phyloP scores from a whole-genome alignment of 2,329 filamentous ascomycete species.

The Phialocephala subalpina region DNA sequence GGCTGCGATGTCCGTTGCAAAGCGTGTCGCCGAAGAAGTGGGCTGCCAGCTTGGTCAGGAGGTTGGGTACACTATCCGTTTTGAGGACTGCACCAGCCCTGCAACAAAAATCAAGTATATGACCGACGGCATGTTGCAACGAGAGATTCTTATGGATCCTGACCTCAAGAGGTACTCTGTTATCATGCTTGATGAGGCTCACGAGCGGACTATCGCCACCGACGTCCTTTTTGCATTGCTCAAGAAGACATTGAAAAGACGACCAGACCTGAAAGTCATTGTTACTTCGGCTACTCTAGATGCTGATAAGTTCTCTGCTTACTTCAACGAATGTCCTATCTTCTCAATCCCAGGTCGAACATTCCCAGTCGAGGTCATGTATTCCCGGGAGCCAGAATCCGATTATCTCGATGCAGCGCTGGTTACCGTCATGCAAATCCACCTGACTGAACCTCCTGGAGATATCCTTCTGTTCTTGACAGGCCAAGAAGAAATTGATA shows the following conservation, averaged over 20 bases:
- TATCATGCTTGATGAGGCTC: constrained; percentile 98
- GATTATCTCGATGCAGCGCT: constrained; percentile 95
- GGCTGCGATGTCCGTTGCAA: constrained; percentile 96
- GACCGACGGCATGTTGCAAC: constrained; percentile 98
- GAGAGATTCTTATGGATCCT: constrained; percentile 92
- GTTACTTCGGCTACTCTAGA: constrained; percentile 97
- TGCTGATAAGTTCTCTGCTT: constrained; percentile 95
- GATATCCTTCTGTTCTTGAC: constrained; percentile 98
- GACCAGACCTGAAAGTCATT: constrained; percentile 91
- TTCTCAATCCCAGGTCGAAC: constrained; percentile 96
- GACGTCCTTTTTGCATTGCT: constrained; percentile 94
- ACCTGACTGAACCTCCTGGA: constrained; percentile 88
- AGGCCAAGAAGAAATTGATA: constrained; percentile 97
- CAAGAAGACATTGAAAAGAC: constrained; percentile 88
- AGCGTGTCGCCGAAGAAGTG: constrained; percentile 95
- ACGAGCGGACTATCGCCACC: constrained; percentile 95
- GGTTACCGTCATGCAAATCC: constrained; percentile 98
- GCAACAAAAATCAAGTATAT: constrained; percentile 98
- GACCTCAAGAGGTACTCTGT: constrained; percentile 90
- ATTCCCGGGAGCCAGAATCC: constrained; percentile 91
- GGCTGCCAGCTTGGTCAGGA: constrained; percentile 90
- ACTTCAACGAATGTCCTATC: constrained; percentile 96
- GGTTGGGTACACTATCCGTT: constrained; percentile 97
- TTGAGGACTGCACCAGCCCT: constrained; percentile 90
- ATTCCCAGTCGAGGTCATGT: constrained; percentile 95